These are phyloP conservation scores for Mycena sp. DNA, from an alignment of 1,284 basidiomycete species.

Conservation along the genomic window DNA sequence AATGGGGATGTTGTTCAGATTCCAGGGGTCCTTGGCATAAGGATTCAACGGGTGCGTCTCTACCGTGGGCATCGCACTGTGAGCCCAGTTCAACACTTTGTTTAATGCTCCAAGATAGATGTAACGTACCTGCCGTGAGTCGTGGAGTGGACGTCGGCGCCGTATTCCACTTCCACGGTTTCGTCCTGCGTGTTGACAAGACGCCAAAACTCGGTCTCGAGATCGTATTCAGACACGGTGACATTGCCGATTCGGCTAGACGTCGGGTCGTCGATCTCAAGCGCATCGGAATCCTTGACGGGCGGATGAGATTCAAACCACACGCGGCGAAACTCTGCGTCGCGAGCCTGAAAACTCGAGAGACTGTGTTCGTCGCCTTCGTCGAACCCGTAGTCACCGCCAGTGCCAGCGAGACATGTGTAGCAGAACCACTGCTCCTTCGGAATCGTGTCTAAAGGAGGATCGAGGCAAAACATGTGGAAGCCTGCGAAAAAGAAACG, in stretches of 20 bases:
- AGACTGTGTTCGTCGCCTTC: slow-evolving; percentile 97
- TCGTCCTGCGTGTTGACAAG: slow-evolving; percentile 91
- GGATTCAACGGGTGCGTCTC: slow-evolving; percentile 91
- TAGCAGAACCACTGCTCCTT: slow-evolving; percentile 98
- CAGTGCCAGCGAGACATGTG: slow-evolving; percentile 91
- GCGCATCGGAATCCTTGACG: slow-evolving; percentile 38
- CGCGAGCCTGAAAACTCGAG: slow-evolving; percentile 92
- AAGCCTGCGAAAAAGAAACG: slow-evolving; percentile 69
- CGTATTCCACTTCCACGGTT: slow-evolving; percentile 98
- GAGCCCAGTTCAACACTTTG: slow-evolving; percentile 22
- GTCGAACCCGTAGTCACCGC: slow-evolving; percentile 99
- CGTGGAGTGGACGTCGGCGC: slow-evolving; percentile 97
- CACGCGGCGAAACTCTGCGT: slow-evolving; percentile 86
- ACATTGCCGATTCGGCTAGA: slow-evolving; percentile 73
- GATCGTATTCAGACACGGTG: slow-evolving; percentile 85
- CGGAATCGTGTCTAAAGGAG: slow-evolving; percentile 87
- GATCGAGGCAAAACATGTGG: slow-evolving; percentile 96
- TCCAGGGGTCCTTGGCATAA: slow-evolving; percentile 95
- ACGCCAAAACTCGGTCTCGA: slow-evolving; percentile 98
- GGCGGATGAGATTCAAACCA: slow-evolving; percentile 91
- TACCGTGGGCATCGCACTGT: slow-evolving; percentile 92
- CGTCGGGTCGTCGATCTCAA: slow-evolving; percentile 58
- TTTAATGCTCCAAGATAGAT: slow-evolving; percentile 9
- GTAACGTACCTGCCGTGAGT: slow-evolving; percentile 88
- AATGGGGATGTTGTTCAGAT: slow-evolving; percentile 97